phyloP scores from a whole-genome alignment of 352 stramenopile genomes.

The Pythium aristosporum region DNA sequence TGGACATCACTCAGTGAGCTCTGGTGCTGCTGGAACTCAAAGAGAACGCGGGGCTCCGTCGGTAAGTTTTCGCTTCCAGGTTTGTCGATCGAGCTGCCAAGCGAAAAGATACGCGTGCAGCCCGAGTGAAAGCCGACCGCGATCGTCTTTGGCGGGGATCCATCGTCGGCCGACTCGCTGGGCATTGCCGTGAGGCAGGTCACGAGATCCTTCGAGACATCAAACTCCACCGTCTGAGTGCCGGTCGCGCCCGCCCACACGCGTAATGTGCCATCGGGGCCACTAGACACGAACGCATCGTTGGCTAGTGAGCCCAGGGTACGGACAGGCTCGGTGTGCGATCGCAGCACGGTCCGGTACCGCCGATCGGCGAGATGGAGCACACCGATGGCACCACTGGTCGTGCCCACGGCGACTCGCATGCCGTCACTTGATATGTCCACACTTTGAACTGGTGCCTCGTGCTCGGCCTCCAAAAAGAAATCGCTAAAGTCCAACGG shows the following conservation, averaged over 20 bases:
- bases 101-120: constrained; percentile 82
- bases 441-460: constrained; percentile 58
- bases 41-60: constrained; percentile 34
- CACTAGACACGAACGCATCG: constrained; percentile 59
- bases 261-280: constrained; percentile 75
- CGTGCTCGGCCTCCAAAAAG: constrained; percentile 88
- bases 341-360: constrained; percentile 81
- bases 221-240: constrained; percentile 84
- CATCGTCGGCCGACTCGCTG: background rate
- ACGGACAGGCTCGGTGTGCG: constrained; percentile 59
- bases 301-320: constrained; percentile 32
- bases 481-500: constrained; percentile 91
- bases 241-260: constrained; percentile 74
- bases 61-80: background rate
- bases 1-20: constrained; percentile 58
- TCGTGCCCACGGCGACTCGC: constrained; percentile 68
- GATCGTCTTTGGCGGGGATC: constrained; percentile 22
- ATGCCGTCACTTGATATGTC: constrained; percentile 82
- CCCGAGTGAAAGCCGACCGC: constrained; percentile 82
- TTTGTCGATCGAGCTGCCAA: constrained; percentile 26
- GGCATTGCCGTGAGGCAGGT: constrained; percentile 58
- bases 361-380: constrained; percentile 81
- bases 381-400: constrained; percentile 77
- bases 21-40: constrained; percentile 87
- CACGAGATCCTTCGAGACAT: constrained; percentile 62